Base-by-base conservation (phyloP, 1,139 yeast genomes). In the Taphrina confusa region DNA sequence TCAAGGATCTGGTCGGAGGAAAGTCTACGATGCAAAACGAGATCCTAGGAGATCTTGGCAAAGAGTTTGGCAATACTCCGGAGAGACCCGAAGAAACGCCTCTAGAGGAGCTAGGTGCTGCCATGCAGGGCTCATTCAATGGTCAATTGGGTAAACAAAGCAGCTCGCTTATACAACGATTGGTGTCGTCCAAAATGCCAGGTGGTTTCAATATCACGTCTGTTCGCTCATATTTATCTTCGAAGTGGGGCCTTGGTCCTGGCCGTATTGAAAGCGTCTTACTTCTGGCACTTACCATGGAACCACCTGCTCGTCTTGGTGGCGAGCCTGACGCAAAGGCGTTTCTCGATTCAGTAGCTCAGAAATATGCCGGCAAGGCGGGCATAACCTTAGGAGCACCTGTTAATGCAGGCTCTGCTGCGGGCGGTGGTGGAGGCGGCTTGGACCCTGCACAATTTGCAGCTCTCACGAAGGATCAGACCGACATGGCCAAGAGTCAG, bases 81-180 rank as follows among this genome's bases (percentile, higher is more conserved):
- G 98, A 92, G 76, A 92, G 92, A 76, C 97, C 98, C 65, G 98
- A 92, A 77, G 98, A 92, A 71, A 87, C 96, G 57, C 97, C 98
- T 66, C 81, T 92, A 70, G 89, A 83, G 70, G 98, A 92, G 75
- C 82, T 92, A 73, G 97, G 97, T 55, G 97, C 89, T 71, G 85
- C 82, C 70, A 88, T 92, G 82, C 97, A 92, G 76, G 96, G 88
- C 67, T 77, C 91, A 22, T 92, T 89, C 78, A 73, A 76, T 66
- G 98, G 98, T 66, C 81, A 82, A 67, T 81, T 92, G 68, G 98
- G 98, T 73, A 92, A 92, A 75, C 95, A 92, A 70, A 86, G 97
- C 2, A 78, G 90, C 51, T 86, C 96, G 33, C 80, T 92, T 68
- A 80, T 92, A 67, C 88, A 96, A 64, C 85, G 97, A 76, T 80